Percentiles rank a stretch among this genome's conserved stretches.
Conservation (phyloP, 2,329 filamentous ascomycete genomes). For the Fusarium sp. region DNA sequence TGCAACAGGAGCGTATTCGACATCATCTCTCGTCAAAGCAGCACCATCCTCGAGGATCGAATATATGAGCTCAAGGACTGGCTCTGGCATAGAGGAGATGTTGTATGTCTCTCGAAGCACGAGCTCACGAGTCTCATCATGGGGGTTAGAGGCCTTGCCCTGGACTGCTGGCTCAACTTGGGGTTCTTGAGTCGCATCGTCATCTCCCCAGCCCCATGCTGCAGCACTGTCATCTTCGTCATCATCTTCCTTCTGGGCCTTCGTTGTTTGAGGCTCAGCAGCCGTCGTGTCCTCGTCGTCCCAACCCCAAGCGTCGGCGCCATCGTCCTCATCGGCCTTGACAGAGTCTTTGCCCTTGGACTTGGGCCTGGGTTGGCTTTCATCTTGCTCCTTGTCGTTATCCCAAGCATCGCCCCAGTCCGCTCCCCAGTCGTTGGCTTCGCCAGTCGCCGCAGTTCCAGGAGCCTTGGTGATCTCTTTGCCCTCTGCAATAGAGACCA, state of each 20-base stretch:
- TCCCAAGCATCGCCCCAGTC: constrained; percentile 89
- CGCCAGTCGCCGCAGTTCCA: constrained; percentile 57
- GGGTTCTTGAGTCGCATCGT: constrained; percentile 59
- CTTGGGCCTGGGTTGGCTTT: constrained; percentile 36
- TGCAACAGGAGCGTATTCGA: constrained; percentile 68
- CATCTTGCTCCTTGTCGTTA: constrained; percentile 67
- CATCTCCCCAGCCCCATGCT: constrained; percentile 88
- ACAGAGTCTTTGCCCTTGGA: constrained; percentile 32
- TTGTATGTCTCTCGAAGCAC: constrained; percentile 87
- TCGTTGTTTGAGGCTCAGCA: constrained; percentile 34
- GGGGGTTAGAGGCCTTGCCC: constrained; percentile 32
- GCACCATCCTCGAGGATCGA: constrained; percentile 71
- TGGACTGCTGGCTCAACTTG: constrained; percentile 23
- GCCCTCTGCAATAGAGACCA: constrained; percentile 75
- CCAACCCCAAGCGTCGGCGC: constrained; percentile 85
- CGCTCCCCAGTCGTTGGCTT: constrained; percentile 74
- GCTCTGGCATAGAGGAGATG: constrained; percentile 87
- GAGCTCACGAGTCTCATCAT: constrained; percentile 69
- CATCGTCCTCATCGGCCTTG: constrained; percentile 54
- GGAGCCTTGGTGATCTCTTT: constrained; percentile 69
- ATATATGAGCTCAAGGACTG: constrained; percentile 76
- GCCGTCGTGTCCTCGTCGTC: constrained; percentile 67
- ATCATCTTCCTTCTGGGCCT: constrained; percentile 32
- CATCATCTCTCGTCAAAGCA: constrained; percentile 66
- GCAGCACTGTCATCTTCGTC: constrained; percentile 67